phyloP scores from a whole-genome alignment of 371 early-diverging fungal species.

The Basidiobolus meristosporus region DNA sequence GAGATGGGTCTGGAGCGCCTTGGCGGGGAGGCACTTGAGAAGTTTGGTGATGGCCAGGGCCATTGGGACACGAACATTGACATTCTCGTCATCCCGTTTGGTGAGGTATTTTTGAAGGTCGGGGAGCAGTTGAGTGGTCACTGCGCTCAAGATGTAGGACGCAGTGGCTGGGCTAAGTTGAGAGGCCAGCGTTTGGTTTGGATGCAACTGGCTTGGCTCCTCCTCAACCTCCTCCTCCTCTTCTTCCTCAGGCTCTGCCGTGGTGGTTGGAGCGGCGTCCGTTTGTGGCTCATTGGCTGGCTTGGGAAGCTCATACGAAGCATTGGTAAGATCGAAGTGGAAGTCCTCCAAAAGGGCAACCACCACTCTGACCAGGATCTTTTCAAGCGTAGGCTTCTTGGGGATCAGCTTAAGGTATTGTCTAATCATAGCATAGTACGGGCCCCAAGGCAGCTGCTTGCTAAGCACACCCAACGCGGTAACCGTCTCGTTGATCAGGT shows the following conservation, averaged over 20 bases:
- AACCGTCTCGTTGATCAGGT: conserved; percentile 62
- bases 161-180: conserved; percentile 9
- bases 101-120: conserved; percentile 48
- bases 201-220: conserved; percentile 6
- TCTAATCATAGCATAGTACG: conserved; percentile 57
- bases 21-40: conserved; percentile 54
- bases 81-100: conserved; percentile 44
- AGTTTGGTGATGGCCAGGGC: conserved; percentile 71
- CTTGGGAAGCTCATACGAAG: conserved; percentile 21
- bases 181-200: conserved; percentile 7
- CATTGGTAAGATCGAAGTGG: conserved; percentile 60
- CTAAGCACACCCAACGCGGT: conserved; percentile 47
- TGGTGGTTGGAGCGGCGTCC: too few species aligned
- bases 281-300: too few species aligned
- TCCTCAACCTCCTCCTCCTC: conserved; percentile 16
- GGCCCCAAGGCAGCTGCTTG: conserved; percentile 52
- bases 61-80: conserved; percentile 67
- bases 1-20: conserved; percentile 50
- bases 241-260: conserved; percentile 15
- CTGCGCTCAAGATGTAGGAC: conserved; percentile 39
- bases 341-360: conserved; percentile 71
- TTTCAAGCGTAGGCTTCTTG: conserved; percentile 46
- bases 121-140: conserved; percentile 56
- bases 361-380: conserved; percentile 53
- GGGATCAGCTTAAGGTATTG: conserved; percentile 42